Evolutionary conservation across 1,284 basidiomycete species (phyloP), one percentile per base, ranked within the genome.

Genomic region (Retiboletus fuscus): DNA sequence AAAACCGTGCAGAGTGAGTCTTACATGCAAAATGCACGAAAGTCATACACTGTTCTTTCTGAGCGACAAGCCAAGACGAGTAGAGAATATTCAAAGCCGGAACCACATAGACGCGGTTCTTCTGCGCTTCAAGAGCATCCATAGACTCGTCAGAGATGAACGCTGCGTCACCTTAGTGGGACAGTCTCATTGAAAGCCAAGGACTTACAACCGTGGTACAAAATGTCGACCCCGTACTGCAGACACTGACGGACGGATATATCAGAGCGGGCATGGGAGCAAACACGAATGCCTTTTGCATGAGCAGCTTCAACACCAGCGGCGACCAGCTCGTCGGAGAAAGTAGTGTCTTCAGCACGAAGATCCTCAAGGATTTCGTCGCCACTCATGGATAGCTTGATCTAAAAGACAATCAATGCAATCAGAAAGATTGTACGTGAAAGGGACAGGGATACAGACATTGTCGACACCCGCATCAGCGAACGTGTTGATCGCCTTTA

Each of bases 331-430:
- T 82, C 71, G 26, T 83, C 82, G 1, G 79, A 28, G 68, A 83
- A 84, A 7, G 81, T 83, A 15, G 66, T 83, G 57, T 77, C 76
- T 49, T 84, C 82, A 3, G 82, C 82, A 11, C 81, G 77, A 67
- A 84, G 75, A 22, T 73, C 62, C 61, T 82, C 79, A 0, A 83
- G 82, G 34, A 82, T 79, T 67, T 83, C 83, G 22, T 84, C 83
- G 2, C 83, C 82, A 24, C 78, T 80, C 82, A 83, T 83, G 10
- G 71, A 78, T 13, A 81, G 44, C 44, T 81, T 81, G 70, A 82
- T 18, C 77, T 78, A 22, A n/a, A 20, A 24, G 24, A 57, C 10
- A 43, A 55, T 51, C 16, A 18, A 22, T 3, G 0, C 22, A 47
- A 53, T 71, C 41, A 71, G 57, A 3, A 1, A 28, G 44, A 44